Evolutionary conservation across 345 rosid species (phyloP).

Genomic region (Streptanthus diversifolius): DNA sequence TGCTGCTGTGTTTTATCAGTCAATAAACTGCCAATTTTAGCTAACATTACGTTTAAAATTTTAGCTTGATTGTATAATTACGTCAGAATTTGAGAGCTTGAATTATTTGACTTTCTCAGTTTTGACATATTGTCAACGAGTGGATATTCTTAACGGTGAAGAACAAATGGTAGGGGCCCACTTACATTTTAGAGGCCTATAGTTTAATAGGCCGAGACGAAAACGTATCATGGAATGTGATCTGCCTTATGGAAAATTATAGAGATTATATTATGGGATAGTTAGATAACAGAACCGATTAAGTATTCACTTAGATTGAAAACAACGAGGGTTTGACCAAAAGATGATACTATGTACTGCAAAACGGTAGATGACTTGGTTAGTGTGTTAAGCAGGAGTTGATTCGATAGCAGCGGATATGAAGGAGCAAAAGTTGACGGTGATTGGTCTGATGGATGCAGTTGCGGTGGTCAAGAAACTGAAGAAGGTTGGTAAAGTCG

Average conservation of each 20-base stretch:
- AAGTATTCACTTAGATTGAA: background rate
- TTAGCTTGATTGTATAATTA: background rate
- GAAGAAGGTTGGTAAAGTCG: constrained; percentile 96
- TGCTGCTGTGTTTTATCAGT: background rate
- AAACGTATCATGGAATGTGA: background rate
- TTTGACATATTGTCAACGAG: constrained; percentile 9
- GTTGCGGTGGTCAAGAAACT: constrained; percentile 80
- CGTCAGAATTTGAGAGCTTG: background rate
- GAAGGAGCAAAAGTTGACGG: constrained; percentile 88
- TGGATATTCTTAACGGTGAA: background rate
- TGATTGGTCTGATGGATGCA: constrained; percentile 80
- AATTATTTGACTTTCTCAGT: background rate
- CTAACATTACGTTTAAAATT: background rate
- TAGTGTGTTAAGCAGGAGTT: constrained; percentile 46
- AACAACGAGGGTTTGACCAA: background rate
- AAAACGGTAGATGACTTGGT: background rate
- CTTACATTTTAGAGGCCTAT: background rate
- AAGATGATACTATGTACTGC: background rate
- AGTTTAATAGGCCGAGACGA: background rate
- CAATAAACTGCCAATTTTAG: background rate
- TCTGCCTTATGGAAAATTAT: background rate
- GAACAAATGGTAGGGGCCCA: background rate
- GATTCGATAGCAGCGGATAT: constrained; percentile 87
- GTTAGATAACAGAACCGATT: background rate
- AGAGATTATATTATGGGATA: background rate